Evolutionary conservation across 371 early-diverging fungal genomes (phyloP), one percentile per base, ranked within the genome.

Genomic region (Mucor mucedo): DNA sequence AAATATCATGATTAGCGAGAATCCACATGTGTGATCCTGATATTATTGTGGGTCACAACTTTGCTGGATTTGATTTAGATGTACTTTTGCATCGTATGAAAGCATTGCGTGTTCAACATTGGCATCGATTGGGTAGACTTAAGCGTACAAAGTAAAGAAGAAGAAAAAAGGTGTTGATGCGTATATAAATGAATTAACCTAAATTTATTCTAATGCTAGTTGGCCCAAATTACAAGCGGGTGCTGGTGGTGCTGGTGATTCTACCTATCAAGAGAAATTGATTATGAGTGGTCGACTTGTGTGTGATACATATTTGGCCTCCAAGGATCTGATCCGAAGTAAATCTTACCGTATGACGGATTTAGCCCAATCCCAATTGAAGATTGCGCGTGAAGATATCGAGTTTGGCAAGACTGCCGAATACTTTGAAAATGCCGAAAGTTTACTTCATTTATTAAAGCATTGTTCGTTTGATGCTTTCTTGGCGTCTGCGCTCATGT

Each of bases 41-140:
- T 78, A 84, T 99, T 27, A 78, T 98, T 63, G 93, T 97, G 10
- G 97, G 98, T 21, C 99, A 99, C 80, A 98, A 98, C 70, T 93
- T 98, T 79, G 83, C 94, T 60, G 98, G 95, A 10, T 96, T 97
- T 69, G 96, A 93, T 72, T 80, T 99, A 45, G 97, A 96, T 62
- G 92, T 98, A n/a, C 77, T 99, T 8, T 76, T 98, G 52, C 94
- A 95, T 73, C 92, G 99, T 29, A 91, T 98, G 94, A 94, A 95
- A 63, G 85, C 79, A 6, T 78, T 87, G 44, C 89, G 89, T 21
- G 82, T 89, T 6, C 87, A 87, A 45, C 74, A 82, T 42, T 82
- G 83, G 76, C 76, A 77, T 55, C 66, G 65, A 55, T 82, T 63
- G 91, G 99, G 99, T 33, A 80, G 99, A 52, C 79, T 98, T 49